Evolutionary conservation across 129 eudicot genomes (phyloP).

Genomic region (Smallanthus sonchifolius): DNA sequence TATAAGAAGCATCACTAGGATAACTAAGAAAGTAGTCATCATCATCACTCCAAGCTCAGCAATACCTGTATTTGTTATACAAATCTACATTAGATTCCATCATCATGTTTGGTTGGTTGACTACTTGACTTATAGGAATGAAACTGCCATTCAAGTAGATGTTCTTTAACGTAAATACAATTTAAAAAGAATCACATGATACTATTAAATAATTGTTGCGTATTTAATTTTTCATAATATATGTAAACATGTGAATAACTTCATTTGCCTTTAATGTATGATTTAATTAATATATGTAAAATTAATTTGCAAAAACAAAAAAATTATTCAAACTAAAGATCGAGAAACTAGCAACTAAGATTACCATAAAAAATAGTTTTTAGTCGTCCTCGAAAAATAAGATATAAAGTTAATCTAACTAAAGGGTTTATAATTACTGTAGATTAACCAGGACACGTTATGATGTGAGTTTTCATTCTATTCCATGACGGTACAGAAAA

Average conservation of each 20-base stretch:
- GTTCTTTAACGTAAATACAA: neutral
- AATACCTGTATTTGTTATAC: slow-evolving; percentile 50
- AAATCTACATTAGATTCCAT: slow-evolving; percentile 14
- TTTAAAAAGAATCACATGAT: neutral
- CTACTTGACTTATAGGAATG: neutral
- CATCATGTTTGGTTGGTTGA: neutral
- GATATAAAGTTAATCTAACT: neutral
- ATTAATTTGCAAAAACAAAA: neutral
- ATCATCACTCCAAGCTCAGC: slow-evolving; percentile 96
- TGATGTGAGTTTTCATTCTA: neutral
- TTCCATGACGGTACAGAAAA: neutral
- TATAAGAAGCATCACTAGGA: slow-evolving; percentile 93
- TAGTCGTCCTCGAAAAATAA: neutral
- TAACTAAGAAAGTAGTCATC: slow-evolving; percentile 86
- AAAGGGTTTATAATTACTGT: neutral
- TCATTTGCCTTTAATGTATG: neutral
- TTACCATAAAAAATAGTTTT: neutral
- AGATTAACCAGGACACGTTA: neutral
- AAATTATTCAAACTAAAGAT: neutral
- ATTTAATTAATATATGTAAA: neutral
- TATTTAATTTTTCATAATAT: neutral
- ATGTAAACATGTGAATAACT: neutral
- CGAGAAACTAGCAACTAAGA: neutral
- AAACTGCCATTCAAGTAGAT: neutral
- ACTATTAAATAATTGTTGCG: neutral